Conservation (phyloP, 495 filamentous ascomycete genomes). For the Penicillium parvum region DNA sequence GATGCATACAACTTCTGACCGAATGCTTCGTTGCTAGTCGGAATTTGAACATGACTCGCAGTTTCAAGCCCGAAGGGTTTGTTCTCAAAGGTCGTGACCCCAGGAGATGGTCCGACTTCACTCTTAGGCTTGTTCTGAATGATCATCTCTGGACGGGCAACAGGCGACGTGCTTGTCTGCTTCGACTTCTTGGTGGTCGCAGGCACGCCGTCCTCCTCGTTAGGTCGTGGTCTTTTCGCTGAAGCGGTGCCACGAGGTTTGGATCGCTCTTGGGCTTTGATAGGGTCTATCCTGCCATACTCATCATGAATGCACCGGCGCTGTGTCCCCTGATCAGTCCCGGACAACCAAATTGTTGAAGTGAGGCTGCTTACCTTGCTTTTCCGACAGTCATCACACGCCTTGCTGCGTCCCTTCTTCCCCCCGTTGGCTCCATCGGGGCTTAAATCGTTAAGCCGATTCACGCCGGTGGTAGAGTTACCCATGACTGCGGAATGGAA, state of each 20-base stretch:
- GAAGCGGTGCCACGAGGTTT: conserved; percentile 51
- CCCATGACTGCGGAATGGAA: conserved; percentile 26
- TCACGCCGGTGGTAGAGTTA: conserved; percentile 25
- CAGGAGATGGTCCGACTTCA: conserved; percentile 7
- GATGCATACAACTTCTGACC: conserved; percentile 35
- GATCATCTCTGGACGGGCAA: conserved; percentile 22
- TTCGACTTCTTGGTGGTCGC: conserved; percentile 34
- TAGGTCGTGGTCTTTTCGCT: conserved; percentile 44
- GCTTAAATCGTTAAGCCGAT: conserved; percentile 31
- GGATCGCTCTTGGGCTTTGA: conserved; percentile 56
- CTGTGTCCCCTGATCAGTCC: conserved; percentile 29
- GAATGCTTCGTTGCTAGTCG: conserved; percentile 12
- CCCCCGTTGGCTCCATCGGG: conserved; percentile 32
- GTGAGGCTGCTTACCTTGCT: conserved; percentile 51
- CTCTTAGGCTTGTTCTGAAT: conserved; percentile 11
- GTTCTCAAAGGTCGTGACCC: conserved; percentile 9
- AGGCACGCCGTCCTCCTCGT: conserved; percentile 30
- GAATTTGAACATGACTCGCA: conserved; percentile 1
- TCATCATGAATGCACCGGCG: conserved; percentile 67
- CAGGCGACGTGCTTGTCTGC: conserved; percentile 38
- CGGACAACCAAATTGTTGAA: background rate
- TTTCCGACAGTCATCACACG: conserved; percentile 62
- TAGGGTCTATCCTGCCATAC: conserved; percentile 57
- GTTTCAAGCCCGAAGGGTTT: conserved; percentile 5
- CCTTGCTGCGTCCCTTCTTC: conserved; percentile 57